phyloP scores from a whole-genome alignment of 2,329 filamentous ascomycete genomes.

The Penicillium sp. region DNA sequence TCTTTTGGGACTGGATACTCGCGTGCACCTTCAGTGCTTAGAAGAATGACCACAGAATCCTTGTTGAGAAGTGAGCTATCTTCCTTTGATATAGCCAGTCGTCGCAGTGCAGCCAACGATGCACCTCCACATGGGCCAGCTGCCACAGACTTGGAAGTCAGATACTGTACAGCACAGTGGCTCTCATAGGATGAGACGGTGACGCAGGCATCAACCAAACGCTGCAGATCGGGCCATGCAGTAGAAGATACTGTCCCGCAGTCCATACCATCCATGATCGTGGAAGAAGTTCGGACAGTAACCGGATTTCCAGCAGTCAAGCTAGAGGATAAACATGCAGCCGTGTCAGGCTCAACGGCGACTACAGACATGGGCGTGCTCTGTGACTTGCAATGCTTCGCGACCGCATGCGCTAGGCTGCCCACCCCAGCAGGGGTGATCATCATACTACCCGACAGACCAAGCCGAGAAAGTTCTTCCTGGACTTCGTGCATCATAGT shows the following conservation, averaged over 20 bases:
- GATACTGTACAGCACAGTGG: constrained; percentile 56
- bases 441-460: constrained; percentile 48
- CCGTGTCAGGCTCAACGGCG: constrained; percentile 67
- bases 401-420: constrained; percentile 67
- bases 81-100: constrained; percentile 36
- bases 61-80: constrained; percentile 32
- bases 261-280: constrained; percentile 72
- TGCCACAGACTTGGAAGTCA: constrained; percentile 48
- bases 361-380: constrained; percentile 48
- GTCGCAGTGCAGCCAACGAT: constrained; percentile 53
- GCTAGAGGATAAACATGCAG: constrained; percentile 52
- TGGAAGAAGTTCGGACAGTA: constrained; percentile 55
- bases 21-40: constrained; percentile 64
- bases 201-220: constrained; percentile 59
- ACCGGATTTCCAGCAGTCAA: constrained; percentile 48
- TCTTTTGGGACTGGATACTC: constrained; percentile 49
- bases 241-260: constrained; percentile 66
- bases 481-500: constrained; percentile 71
- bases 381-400: constrained; percentile 59
- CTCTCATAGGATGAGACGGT: constrained; percentile 62
- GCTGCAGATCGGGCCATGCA: constrained; percentile 60
- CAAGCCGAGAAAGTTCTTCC: constrained; percentile 51
- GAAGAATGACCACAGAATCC: constrained; percentile 60
- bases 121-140: constrained; percentile 65
- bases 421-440: constrained; percentile 71